phyloP scores from a whole-genome alignment of 2,329 filamentous ascomycete species.

The Dactylellina sp. region DNA sequence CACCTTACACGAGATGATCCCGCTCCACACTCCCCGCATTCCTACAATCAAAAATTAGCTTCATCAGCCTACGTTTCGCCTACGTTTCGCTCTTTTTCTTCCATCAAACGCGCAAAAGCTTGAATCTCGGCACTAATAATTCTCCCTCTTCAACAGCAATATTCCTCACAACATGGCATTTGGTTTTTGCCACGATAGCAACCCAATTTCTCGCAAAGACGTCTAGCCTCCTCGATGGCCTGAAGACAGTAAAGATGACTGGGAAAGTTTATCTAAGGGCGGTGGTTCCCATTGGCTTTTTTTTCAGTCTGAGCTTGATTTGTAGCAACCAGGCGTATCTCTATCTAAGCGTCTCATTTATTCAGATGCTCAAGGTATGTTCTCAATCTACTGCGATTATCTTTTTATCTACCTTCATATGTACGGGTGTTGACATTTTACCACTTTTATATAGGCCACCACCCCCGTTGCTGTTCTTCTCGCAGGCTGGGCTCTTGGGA shows the following conservation, averaged over 20 bases:
- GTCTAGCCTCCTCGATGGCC: conserved; percentile 88
- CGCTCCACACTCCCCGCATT: neutral
- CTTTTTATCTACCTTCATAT: neutral
- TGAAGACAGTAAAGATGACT: conserved; percentile 97
- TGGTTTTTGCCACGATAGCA: conserved; percentile 91
- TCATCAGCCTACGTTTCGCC: neutral
- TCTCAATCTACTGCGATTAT: neutral
- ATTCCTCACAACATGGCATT: conserved; percentile 93
- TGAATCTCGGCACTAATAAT: conserved; percentile 1
- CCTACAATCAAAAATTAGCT: too few species aligned
- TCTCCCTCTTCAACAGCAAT: conserved; percentile 63
- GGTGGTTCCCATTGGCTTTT: conserved; percentile 92
- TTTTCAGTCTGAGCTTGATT: conserved; percentile 96
- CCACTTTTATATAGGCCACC: conserved; percentile 73
- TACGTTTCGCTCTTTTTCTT: neutral
- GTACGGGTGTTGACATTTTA: neutral
- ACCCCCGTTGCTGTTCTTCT: conserved; percentile 93
- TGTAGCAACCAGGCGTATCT: conserved; percentile 96
- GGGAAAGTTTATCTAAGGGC: conserved; percentile 90
- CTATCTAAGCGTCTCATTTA: conserved; percentile 94
- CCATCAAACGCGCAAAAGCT: neutral
- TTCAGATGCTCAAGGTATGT: conserved; percentile 97
- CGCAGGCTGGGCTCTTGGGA: conserved; percentile 86
- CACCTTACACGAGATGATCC: neutral
- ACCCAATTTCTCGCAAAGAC: conserved; percentile 93